These are phyloP conservation scores for Taxillus chinensis DNA, from an alignment of 164 flowering plant species.

Conservation along the genomic window DNA sequence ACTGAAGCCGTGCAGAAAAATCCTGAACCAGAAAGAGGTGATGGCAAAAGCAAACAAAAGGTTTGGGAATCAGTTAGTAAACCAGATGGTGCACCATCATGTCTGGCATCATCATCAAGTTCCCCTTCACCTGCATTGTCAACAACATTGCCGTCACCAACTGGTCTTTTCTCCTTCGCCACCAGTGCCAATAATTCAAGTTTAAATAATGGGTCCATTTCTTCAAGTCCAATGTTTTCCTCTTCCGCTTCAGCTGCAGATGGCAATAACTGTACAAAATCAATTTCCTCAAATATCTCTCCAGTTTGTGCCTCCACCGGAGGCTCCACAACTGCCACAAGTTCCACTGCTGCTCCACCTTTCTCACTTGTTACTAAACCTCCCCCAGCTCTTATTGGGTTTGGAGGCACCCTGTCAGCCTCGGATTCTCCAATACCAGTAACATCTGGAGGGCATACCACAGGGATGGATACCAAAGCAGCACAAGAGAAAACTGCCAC, in stretches of 20 bases:
- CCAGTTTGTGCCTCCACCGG: conserved; percentile 5
- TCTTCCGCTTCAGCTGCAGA: conserved; percentile 9
- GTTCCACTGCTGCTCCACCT: not conserved
- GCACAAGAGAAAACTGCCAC: not conserved
- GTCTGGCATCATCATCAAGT: conserved; percentile 16
- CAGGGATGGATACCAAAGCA: conserved; percentile 1
- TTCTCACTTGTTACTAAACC: not conserved
- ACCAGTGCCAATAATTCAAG: conserved; percentile 16
- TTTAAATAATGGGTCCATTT: conserved; percentile 28
- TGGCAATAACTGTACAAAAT: conserved; percentile 10
- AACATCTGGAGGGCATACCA: conserved; percentile 15
- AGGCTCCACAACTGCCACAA: not conserved
- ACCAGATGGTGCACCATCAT: conserved; percentile 13
- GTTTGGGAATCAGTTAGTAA: conserved; percentile 8
- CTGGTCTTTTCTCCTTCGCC: conserved; percentile 26
- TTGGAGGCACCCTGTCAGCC: conserved; percentile 1
- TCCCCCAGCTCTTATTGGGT: too few species aligned
- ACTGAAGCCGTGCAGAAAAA: conserved; percentile 11
- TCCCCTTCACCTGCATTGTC: conserved; percentile 5
- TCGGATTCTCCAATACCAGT: conserved; percentile 19
- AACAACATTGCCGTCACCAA: too few species aligned
- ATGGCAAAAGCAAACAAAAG: conserved; percentile 9
- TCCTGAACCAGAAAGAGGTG: conserved; percentile 23
- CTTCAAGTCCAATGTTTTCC: conserved; percentile 18
- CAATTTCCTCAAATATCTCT: conserved; percentile 10